Evolutionary conservation across 768 basidiomycete species (phyloP), one percentile per base, ranked within the genome.

Genomic region (Leucocoprinus leucothites): DNA sequence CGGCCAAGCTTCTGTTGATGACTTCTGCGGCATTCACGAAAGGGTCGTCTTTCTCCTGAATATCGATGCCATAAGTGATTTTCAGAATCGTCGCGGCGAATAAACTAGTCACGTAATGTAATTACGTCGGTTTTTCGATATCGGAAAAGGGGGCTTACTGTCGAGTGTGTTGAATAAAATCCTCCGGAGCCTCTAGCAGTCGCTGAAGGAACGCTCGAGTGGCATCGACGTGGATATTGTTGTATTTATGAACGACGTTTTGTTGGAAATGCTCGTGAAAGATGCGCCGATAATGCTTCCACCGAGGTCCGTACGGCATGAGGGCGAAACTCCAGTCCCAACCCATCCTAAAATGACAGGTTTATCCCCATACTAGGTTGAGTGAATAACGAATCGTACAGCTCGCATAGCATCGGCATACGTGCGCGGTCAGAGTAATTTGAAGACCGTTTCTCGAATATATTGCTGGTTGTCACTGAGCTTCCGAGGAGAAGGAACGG

Each of bases 371-470:
- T 31, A 11, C 24, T 3, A 19, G 16, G 34, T 34, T 42, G 43
- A 40, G 24, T 6, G 18, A 21, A 46, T n/a, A 19, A 48, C 9
- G 14, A 24, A 14, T 66, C 71, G 44, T 51, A 79, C 78, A 82
- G 58, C 18, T 78, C 79, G 52, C 76, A 72, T 53, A 78, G 74
- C 80, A 82, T 81, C 0, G 70, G 66, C 11, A 77, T 65, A 51
- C 71, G 58, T 25, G 65, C 70, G 44, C 81, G 74, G 58, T 82
- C 80, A 5, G 84, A 82, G 58, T 84, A 85, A 47, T 80, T 82
- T 18, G 67, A 60, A 19, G 77, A 80, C 9, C 78, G 71, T 58
- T 77, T 82, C 48, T 84, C 82, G 34, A 85, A 78, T 1, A 85
- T 72, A 24, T 84, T 82, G 43, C 69, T 50, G 14, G 58, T 59